Evolutionary conservation across 176 grass and related monocot genomes (phyloP).

Genomic region (Oryza punctata): DNA sequence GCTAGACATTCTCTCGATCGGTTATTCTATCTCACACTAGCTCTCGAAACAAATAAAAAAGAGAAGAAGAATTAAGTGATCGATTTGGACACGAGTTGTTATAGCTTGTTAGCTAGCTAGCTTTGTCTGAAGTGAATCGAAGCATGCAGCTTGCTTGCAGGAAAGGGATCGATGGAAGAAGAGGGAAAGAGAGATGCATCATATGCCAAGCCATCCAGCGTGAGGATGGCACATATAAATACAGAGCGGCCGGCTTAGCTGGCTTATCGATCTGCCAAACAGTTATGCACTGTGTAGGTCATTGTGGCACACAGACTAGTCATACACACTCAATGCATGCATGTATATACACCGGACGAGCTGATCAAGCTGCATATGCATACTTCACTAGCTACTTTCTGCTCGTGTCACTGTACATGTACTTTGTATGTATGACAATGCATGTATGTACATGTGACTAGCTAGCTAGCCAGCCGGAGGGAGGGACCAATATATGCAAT

Average conservation of each 20-base stretch:
- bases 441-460: background rate
- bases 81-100: background rate
- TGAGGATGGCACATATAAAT: background rate
- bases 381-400: too few species aligned
- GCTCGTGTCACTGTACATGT: background rate
- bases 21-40: too few species aligned
- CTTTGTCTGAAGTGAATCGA: background rate
- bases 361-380: too few species aligned
- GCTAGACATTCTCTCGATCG: too few species aligned
- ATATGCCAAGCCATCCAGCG: background rate
- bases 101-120: background rate
- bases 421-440: background rate
- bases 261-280: background rate
- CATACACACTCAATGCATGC: background rate
- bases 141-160: background rate
- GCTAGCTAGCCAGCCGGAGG: background rate
- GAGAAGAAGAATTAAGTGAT: background rate
- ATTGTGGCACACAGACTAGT: background rate
- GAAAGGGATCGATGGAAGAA: background rate
- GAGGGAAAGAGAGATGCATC: background rate
- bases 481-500: too few species aligned
- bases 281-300: slow-evolving; percentile 7
- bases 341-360: background rate
- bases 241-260: background rate
- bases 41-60: background rate